Base-by-base conservation (phyloP, 345 rosid genomes). In the Aquilaria sinensis region DNA sequence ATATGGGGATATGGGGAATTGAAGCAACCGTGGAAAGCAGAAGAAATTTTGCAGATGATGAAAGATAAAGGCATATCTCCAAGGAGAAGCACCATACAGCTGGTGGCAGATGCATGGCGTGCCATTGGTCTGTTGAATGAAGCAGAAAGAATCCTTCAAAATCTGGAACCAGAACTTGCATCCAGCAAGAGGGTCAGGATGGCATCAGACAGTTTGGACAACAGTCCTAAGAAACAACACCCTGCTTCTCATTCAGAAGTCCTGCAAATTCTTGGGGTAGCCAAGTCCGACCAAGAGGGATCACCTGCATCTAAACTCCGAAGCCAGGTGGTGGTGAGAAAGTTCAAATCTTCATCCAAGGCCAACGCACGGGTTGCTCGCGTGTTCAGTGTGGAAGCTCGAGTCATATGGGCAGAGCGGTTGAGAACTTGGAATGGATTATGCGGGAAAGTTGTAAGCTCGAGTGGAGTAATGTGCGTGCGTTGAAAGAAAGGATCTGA, bases 1-100 rank as follows among this genome's bases (percentile, higher is more conserved):
- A 84, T 92, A 63, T 87, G 96, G 96, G 98, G 96, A 47, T 90
- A 63, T 49, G 92, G 90, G 58, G 96, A 92, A 75, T 88, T 85
- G 12, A 89, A 79, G 55, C 96, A 81, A 70, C 98, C 98, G 2
- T 70, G 89, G 91, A 81, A 81, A 78, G 96, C 88, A 5, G 96
- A 86, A 77, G 91, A 88, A 55, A 65, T 91, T 67, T 41, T 91
- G 63, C 78, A 77, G 69, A 53, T 62, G 12, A 91, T 91, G 92
- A 80, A 86, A 74, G 81, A 78, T 62, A 80, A 70, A 48, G 85
- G 89, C 6, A 73, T 93, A 60, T 49, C 47, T 60, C 88, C 92
- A 2, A 72, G 68, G 50, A 78, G 62, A 64, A 83, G 83, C 77
- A 88, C 92, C 3, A 53, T 85, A 62, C 86, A 85, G 76, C 90